Percentiles rank a stretch among this genome's conserved stretches.
phyloP scores from a whole-genome alignment of 1,139 yeast species.

The Suhomyces kunorum region DNA sequence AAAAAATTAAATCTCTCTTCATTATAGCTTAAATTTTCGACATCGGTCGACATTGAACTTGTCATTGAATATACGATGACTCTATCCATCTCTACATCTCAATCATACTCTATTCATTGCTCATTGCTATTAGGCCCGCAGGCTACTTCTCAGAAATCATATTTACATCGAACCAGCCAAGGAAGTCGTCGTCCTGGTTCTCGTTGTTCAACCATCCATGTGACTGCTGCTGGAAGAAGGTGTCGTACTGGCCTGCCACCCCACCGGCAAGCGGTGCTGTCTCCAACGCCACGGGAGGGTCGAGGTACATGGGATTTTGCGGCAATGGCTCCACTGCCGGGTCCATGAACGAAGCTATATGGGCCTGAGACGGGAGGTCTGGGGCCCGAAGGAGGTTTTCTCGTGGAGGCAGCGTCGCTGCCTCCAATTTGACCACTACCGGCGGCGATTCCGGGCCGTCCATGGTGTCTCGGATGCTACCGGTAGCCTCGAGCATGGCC shows the following conservation, averaged over 20 bases:
- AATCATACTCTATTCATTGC: too few species aligned
- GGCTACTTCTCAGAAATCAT: conserved; percentile 34
- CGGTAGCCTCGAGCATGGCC: conserved; percentile 79
- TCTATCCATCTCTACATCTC: too few species aligned
- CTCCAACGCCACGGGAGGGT: conserved; percentile 5
- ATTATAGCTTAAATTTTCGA: too few species aligned
- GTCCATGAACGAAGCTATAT: conserved; percentile 7
- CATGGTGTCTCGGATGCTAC: conserved; percentile 50
- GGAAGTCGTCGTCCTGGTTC: conserved; percentile 75
- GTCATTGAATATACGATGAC: too few species aligned
- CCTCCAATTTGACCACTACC: too few species aligned
- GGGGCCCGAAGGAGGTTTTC: conserved; percentile 7
- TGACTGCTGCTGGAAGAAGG: conserved; percentile 76
- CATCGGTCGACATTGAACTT: too few species aligned
- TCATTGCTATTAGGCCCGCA: too few species aligned
- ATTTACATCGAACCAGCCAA: conserved; percentile 91
- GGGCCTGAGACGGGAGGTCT: conserved; percentile 10
- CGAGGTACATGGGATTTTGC: conserved; percentile 7
- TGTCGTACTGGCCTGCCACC: conserved; percentile 49
- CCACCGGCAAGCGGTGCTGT: conserved; percentile 12
- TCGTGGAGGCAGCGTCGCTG: conserved; percentile 1
- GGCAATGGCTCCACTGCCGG: conserved; percentile 7
- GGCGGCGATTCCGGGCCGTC: too few species aligned
- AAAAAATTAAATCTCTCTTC: too few species aligned
- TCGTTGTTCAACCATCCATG: conserved; percentile 76